Evolutionary conservation across 176 grass and related monocot genomes (phyloP).

Genomic region (Carex parvula): DNA sequence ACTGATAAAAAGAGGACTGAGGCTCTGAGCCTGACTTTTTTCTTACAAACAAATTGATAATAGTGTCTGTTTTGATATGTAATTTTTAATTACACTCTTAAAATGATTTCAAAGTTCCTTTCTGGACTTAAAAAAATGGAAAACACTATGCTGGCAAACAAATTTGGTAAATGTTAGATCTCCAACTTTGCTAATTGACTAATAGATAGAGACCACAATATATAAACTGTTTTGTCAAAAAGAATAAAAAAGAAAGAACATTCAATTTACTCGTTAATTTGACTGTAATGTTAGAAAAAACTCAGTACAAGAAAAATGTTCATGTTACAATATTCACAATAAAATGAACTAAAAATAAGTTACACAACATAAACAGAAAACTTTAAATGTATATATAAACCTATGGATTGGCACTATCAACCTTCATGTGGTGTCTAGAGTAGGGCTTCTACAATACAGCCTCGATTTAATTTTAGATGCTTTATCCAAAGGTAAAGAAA

Average conservation of each 20-base stretch:
- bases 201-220: neutral
- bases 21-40: too few relatives aligned
- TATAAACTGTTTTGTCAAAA: neutral
- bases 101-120: too few relatives aligned
- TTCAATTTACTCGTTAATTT: neutral
- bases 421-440: neutral
- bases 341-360: conserved; percentile 10
- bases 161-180: neutral
- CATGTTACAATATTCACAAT: conserved; percentile 18
- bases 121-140: neutral
- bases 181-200: neutral
- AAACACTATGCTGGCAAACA: neutral
- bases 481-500: neutral
- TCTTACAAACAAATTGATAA: too few relatives aligned
- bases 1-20: too few relatives aligned
- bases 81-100: too few relatives aligned
- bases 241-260: neutral
- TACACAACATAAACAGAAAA: neutral
- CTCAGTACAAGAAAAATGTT: neutral
- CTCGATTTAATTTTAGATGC: neutral
- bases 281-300: neutral
- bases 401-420: conserved; percentile 4
- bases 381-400: neutral
- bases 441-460: neutral
- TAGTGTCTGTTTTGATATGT: too few relatives aligned